Conservation (phyloP, 805 yeast species). For the Myxozyma neglecta region DNA sequence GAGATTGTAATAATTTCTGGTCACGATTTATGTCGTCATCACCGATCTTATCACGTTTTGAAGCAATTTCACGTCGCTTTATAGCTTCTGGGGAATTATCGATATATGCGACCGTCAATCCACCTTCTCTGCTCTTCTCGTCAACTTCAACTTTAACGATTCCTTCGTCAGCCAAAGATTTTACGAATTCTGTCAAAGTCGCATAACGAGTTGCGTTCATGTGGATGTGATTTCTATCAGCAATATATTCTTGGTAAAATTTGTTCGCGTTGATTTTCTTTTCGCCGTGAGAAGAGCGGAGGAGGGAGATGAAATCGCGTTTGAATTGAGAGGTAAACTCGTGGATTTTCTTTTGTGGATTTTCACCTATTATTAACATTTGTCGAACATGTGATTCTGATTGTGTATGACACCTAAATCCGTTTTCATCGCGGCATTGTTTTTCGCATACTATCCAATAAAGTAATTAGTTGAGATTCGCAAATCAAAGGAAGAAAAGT, state of each 20-base stretch:
- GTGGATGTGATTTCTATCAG: constrained; percentile 80
- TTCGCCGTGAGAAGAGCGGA: constrained; percentile 75
- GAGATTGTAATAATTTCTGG: constrained; percentile 49
- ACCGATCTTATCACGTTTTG: constrained; percentile 43
- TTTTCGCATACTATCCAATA: constrained; percentile 63
- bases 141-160: constrained; percentile 51
- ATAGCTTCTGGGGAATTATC: constrained; percentile 56
- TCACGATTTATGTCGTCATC: constrained; percentile 51
- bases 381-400: constrained; percentile 75
- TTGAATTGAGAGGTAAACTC: constrained; percentile 62
- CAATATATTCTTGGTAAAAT: constrained; percentile 87
- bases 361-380: constrained; percentile 50
- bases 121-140: constrained; percentile 37
- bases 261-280: constrained; percentile 76
- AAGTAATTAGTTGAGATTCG: constrained; percentile 33
- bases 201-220: constrained; percentile 86
- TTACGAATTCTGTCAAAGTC: constrained; percentile 66
- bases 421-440: constrained; percentile 95
- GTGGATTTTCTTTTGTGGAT: constrained; percentile 48
- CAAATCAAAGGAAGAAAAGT: neutral
- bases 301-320: constrained; percentile 59
- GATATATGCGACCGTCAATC: constrained; percentile 52
- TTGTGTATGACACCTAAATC: constrained; percentile 83
- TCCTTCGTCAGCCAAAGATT: constrained; percentile 58
- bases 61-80: constrained; percentile 43